Conservation (phyloP, 2,329 filamentous ascomycete genomes). For the Pestalotiopsis sp. region DNA sequence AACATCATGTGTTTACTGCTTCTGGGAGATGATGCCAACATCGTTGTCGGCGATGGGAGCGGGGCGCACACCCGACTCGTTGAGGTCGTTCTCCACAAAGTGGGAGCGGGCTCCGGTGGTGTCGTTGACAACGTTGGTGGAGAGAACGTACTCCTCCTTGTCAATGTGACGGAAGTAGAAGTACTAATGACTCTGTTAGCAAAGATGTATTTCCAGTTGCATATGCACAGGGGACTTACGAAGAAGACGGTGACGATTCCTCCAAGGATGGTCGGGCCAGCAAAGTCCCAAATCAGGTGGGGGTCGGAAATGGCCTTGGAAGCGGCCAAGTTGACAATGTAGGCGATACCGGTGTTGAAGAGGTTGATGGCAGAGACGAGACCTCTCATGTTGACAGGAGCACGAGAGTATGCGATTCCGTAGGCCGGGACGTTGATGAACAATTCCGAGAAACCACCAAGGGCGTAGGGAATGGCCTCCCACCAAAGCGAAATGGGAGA, state of each 20-base stretch:
- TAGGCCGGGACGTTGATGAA: conserved; percentile 54
- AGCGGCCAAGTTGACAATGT: conserved; percentile 46
- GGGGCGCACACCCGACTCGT: conserved; percentile 30
- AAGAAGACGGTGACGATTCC: conserved; percentile 45
- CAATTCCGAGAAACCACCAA: conserved; percentile 53
- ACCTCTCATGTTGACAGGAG: conserved; percentile 54
- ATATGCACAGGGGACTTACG: conserved; percentile 6
- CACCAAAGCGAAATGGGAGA: conserved; percentile 56
- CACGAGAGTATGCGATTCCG: conserved; percentile 54
- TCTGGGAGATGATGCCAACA: conserved; percentile 36
- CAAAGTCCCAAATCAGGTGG: conserved; percentile 52
- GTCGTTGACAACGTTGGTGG: conserved; percentile 35
- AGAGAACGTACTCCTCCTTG: conserved; percentile 45
- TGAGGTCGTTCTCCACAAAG: conserved; percentile 45
- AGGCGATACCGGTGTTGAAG: conserved; percentile 47
- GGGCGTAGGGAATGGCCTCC: conserved; percentile 56
- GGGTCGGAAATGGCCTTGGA: conserved; percentile 50
- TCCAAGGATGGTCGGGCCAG: conserved; percentile 48
- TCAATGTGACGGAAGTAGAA: conserved; percentile 50
- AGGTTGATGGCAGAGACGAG: conserved; percentile 53
- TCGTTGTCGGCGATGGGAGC: conserved; percentile 35
- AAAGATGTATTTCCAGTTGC: conserved; percentile 13
- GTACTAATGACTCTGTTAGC: conserved; percentile 26
- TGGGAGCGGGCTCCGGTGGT: conserved; percentile 40
- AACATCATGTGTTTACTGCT: conserved; percentile 17